These are phyloP conservation scores for Oryza coarctata DNA, from an alignment of 176 grass and related monocot species.

Conservation along the genomic window DNA sequence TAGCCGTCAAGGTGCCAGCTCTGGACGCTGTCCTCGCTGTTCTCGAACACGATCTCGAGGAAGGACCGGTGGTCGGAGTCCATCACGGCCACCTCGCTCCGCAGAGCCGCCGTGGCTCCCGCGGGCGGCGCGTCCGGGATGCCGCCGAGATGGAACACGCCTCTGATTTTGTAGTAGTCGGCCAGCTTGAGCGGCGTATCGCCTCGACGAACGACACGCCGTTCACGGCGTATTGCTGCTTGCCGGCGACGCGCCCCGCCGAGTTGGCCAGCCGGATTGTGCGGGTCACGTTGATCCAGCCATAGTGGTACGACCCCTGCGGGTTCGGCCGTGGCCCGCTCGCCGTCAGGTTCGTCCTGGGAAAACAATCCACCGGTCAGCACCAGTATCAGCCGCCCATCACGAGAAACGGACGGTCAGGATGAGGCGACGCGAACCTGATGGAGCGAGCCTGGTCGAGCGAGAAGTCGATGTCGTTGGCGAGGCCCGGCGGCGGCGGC, in stretches of 20 bases:
- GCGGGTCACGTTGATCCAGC: slow-evolving; percentile 73
- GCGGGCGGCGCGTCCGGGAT: slow-evolving; percentile 50
- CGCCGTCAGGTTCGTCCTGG: slow-evolving; percentile 82
- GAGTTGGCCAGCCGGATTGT: slow-evolving; percentile 70
- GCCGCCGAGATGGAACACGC: slow-evolving; percentile 60
- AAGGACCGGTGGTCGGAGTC: slow-evolving; percentile 69
- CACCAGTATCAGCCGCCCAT: not conserved
- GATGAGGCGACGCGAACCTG: slow-evolving; percentile 4
- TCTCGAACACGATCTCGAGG: slow-evolving; percentile 78
- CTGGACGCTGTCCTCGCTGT: slow-evolving; percentile 57
- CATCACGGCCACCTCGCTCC: slow-evolving; percentile 67
- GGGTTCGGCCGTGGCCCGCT: slow-evolving; percentile 90
- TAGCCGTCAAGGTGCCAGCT: slow-evolving; percentile 92
- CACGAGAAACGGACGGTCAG: not conserved
- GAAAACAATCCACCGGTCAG: not conserved
- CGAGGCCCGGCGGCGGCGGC: not conserved
- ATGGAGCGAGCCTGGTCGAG: slow-evolving; percentile 68
- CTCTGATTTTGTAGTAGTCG: slow-evolving; percentile 74
- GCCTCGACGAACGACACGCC: slow-evolving; percentile 64
- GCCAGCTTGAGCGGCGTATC: slow-evolving; percentile 89
- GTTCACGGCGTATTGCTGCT: slow-evolving; percentile 73
- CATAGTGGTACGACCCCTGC: slow-evolving; percentile 92
- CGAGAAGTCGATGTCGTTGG: slow-evolving; percentile 42
- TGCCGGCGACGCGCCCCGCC: slow-evolving; percentile 41
- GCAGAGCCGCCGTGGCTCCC: not conserved